These are phyloP conservation scores for Nasturtium officinale DNA, from an alignment of 345 rosid genomes.

Conservation along the genomic window DNA sequence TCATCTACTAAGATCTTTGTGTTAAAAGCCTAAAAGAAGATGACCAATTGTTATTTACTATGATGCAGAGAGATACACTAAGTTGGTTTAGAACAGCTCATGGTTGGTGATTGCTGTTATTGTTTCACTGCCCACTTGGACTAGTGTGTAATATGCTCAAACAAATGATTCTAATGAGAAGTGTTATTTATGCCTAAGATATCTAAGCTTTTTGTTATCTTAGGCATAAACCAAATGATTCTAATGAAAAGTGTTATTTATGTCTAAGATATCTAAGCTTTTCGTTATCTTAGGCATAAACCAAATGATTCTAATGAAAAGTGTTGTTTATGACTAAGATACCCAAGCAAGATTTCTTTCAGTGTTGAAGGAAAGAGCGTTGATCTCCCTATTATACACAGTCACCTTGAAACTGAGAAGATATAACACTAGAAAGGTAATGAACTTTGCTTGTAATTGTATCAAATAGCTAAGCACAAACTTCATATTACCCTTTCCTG, in stretches of 20 bases:
- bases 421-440: neutral
- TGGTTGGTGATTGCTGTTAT: constrained; percentile 20
- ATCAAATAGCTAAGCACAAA: constrained; percentile 7
- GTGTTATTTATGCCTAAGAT: constrained; percentile 5
- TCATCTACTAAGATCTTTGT: constrained; percentile 28
- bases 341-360: neutral
- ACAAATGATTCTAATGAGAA: constrained; percentile 21
- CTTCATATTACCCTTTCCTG: constrained; percentile 2
- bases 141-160: constrained; percentile 16
- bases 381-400: neutral
- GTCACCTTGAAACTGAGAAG: neutral
- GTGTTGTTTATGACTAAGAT: constrained; percentile 3
- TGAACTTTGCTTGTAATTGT: neutral
- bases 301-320: constrained; percentile 23
- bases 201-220: neutral
- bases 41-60: constrained; percentile 15
- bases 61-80: constrained; percentile 12
- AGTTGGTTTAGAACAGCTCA: constrained; percentile 25
- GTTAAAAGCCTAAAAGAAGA: constrained; percentile 12
- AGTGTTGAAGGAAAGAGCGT: neutral
- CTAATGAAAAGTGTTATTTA: constrained; percentile 16
- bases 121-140: constrained; percentile 26
- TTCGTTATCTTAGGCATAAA: no score
- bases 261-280: neutral
- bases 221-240: no score